Base-by-base conservation (phyloP, 2,329 filamentous ascomycete species). In the Aspergillus terreus region DNA sequence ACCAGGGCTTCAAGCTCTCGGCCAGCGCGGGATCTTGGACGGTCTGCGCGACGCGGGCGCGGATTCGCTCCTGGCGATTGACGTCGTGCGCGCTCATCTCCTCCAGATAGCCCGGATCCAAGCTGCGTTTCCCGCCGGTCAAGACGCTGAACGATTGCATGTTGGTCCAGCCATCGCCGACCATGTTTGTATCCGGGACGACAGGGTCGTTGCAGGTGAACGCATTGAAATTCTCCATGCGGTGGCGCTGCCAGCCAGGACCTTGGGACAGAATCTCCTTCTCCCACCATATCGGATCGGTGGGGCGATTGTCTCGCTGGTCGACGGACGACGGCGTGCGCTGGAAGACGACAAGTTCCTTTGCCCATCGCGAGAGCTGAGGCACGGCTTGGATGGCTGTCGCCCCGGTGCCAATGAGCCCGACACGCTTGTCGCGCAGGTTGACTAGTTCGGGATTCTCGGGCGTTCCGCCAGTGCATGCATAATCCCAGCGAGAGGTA, bases 1-100 rank as follows among this genome's bases (percentile, higher is more conserved):
- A 87, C 79, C 80, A 84, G 0, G 82, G 71, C 60, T 82, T 81
- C 6, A 86, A 72, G 2, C 66, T 73, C 25, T 74, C 72, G 0
- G 83, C 82, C 0, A 76, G 81, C 1, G 63, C 65, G 10, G 66
- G 64, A 57, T 85, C 76, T 35, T 76, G 65, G n/a, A 86, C 82
- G n/a, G 78, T 64, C 0, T 69, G 58, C n/a, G 78, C 75, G 5
- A 77, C 70, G 2, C 78, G 74, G 3, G 64, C 65, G 1, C 51
- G 51, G 17, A 57, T 48, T 2, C 19, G 4, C 15, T 51, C 35
- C n/a, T 42, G 40, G 40, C 40, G 40, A 17, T 42, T 21, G 17
- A 42, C 14, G 19, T 42, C 40, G 11, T 17, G n/a, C 4, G 17
- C 40, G 10, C 11, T 19, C 40, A 42, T 42, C 17, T 42, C 40